These are phyloP conservation scores for Senecio squalidus DNA, from an alignment of 140 eudicot genomes.

Conservation along the genomic window DNA sequence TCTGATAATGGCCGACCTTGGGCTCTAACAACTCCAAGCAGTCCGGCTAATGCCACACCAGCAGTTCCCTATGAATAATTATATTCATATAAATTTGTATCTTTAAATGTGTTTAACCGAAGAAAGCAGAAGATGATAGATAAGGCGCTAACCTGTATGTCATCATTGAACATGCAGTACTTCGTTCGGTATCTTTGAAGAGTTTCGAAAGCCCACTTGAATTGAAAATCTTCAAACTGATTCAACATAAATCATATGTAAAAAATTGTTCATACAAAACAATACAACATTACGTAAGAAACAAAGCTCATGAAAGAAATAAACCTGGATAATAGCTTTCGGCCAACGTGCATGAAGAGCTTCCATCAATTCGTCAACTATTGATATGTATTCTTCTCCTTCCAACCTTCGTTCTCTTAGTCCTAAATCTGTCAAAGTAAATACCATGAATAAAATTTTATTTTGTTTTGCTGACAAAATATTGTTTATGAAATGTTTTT, in stretches of 20 bases:
- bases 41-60: conserved; percentile 98
- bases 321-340: conserved; percentile 98
- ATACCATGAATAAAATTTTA: conserved; percentile 12
- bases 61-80: conserved; percentile 75
- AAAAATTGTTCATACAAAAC: not conserved
- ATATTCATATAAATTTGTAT: not conserved
- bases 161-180: conserved; percentile 99
- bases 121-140: conserved; percentile 1
- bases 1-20: conserved; percentile 84
- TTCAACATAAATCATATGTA: conserved; percentile 12
- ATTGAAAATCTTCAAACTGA: conserved; percentile 99
- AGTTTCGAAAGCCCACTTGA: conserved; percentile 99
- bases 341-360: conserved; percentile 99
- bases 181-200: conserved; percentile 81
- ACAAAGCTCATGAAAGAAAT: conserved; percentile 11
- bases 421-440: conserved; percentile 73
- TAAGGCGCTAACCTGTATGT: conserved; percentile 65
- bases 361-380: conserved; percentile 96
- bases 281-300: not conserved
- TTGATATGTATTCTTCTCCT: conserved; percentile 89
- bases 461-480: not conserved
- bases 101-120: not conserved
- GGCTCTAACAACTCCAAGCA: conserved; percentile 93
- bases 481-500: too few relatives aligned
- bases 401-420: conserved; percentile 86